These are phyloP conservation scores for Helianthus annuus DNA, from an alignment of 129 eudicot species.

Conservation along the genomic window HanXRQr2.0-SUNRISE NC_035441.2:187268403-187268902, in stretches of 20 bases:
- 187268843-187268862: constrained; percentile 12
- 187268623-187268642: too few species aligned
- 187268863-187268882: constrained; percentile 82
- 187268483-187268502: too few species aligned
- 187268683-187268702: constrained; percentile 21
- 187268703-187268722: constrained; percentile 45
- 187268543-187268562: too few species aligned
- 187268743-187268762: constrained; percentile 92
- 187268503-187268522: too few species aligned
- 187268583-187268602: too few species aligned
- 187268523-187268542: too few species aligned
- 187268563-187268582: too few species aligned
- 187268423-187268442: neutral
- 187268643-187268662: neutral
- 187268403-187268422: neutral
- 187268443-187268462: neutral
- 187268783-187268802: neutral
- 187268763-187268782: constrained; percentile 99
- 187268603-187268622: too few species aligned
- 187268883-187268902: constrained; percentile 97
- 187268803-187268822: neutral
- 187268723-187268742: constrained; percentile 92
- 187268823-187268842: constrained; percentile 7
- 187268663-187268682: neutral
- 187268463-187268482: too few species aligned